These are phyloP conservation scores for Xylogone sp. DNA, from an alignment of 2,329 filamentous ascomycete species.

Conservation along the genomic window DNA sequence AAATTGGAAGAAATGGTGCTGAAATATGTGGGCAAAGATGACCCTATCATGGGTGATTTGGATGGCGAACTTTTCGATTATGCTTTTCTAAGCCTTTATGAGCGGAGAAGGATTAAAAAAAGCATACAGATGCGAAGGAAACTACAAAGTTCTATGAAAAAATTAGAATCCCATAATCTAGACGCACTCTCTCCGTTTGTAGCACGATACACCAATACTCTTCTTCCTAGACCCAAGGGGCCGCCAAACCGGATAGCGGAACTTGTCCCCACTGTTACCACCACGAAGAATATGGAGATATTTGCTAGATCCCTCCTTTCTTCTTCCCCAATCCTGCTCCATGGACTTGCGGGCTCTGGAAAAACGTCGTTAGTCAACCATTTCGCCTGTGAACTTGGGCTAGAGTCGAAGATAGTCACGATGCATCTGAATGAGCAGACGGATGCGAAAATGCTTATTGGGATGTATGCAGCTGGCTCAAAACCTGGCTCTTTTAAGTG, in stretches of 20 bases:
- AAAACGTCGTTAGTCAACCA: constrained; percentile 87
- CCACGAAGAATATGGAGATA: constrained; percentile 64
- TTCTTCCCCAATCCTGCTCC: constrained; percentile 70
- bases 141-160: neutral
- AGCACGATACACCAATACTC: constrained; percentile 59
- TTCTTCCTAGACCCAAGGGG: constrained; percentile 62
- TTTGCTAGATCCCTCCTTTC: constrained; percentile 66
- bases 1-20: constrained; percentile 70
- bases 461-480: constrained; percentile 86
- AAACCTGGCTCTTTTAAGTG: constrained; percentile 88
- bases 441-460: constrained; percentile 93
- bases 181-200: constrained; percentile 56
- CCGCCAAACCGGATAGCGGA: constrained; percentile 41
- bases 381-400: constrained; percentile 74
- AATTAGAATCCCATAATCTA: constrained; percentile 10
- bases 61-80: constrained; percentile 78
- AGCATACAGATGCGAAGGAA: constrained; percentile 9
- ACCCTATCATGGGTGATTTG: constrained; percentile 64
- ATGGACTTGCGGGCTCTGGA: constrained; percentile 80
- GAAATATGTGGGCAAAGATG: constrained; percentile 57
- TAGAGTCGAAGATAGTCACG: constrained; percentile 80
- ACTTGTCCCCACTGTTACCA: constrained; percentile 70
- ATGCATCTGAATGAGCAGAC: constrained; percentile 97
- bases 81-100: constrained; percentile 61
- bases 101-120: constrained; percentile 37